Conservation (phyloP, 495 filamentous ascomycete species). For the Neurospora sp. region DNA sequence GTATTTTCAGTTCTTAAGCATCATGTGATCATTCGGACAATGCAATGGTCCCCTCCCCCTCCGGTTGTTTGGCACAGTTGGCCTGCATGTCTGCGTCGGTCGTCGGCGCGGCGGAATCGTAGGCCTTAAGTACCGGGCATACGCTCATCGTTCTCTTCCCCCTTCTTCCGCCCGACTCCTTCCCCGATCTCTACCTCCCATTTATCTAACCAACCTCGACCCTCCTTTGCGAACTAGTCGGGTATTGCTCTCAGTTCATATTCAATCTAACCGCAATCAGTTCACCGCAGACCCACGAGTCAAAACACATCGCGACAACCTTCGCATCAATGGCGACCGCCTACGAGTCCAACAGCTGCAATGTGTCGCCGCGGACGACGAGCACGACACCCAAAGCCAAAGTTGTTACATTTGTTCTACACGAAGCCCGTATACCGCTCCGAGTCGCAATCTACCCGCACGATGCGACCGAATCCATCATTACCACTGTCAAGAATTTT, state of each 20-base stretch:
- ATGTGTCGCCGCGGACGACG: constrained; percentile 37
- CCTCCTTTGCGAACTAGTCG: not conserved
- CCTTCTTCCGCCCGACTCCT: not conserved
- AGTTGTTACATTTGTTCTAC: constrained; percentile 75
- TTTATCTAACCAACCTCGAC: not conserved
- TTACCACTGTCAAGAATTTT: constrained; percentile 95
- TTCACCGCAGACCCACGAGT: not conserved
- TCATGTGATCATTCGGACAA: constrained; percentile 27
- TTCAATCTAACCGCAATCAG: not conserved
- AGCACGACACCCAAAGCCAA: constrained; percentile 61
- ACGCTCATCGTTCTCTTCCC: not conserved
- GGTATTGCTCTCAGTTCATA: not conserved
- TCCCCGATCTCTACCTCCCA: not conserved
- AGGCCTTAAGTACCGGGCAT: not conserved
- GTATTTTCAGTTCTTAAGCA: constrained; percentile 22
- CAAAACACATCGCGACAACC: not conserved
- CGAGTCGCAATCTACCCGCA: constrained; percentile 85
- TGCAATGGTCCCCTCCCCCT: constrained; percentile 6
- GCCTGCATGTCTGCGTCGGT: not conserved
- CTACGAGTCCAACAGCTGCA: constrained; percentile 18
- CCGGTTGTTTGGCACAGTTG: constrained; percentile 4
- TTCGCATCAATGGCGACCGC: constrained; percentile 11
- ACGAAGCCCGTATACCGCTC: constrained; percentile 74
- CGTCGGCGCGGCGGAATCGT: not conserved
- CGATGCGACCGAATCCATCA: constrained; percentile 91